Evolutionary conservation across 768 basidiomycete genomes (phyloP), one percentile per base, ranked within the genome.

Genomic region (Leccinum arenicola): DNA sequence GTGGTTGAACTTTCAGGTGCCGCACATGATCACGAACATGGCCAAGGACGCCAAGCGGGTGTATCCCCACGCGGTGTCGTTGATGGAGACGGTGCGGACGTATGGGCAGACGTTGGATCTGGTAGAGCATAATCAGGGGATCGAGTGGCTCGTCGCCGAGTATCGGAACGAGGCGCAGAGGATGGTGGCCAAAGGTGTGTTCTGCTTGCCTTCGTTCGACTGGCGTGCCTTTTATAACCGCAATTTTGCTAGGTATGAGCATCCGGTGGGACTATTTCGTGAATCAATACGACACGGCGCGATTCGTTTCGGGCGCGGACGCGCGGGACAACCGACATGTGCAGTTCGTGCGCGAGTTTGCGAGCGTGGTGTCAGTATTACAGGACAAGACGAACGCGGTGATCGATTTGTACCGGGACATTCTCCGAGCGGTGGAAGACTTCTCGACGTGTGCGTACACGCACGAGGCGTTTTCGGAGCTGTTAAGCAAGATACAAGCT

Each of bases 21-120:
- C 95, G 23, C 94, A 98, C 76, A 86, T 90, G 54, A 93, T 92
- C 62, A 89, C 88, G 66, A 97, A 95, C 71, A 90, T 97, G 85
- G 97, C 97, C 36, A 99, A 98, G 78, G 96, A 99, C 66, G 97
- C 97, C 60, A 98, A 97, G 80, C 79, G 94, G 65, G 95, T 98
- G 60, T 99, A 99, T 71, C 95, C 95, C 0, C 95, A 98, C 78
- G 97, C 97, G 3, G 96, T 98, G 64, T 94, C 92, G 68, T 74
- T 94, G 73, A 98, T 98, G 96, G 97, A 99, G 79, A 96, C 95
- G 0, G 94, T 98, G n/a, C 80, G 95, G 71, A 98, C 94, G 29
- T 98, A 99, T 74, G 90, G 91, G 19, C 97, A 99, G 77, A 97
- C 93, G 1, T 76, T 97, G 71, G 93, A 94, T 71, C 76, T 98